phyloP scores from a whole-genome alignment of 140 eudicot species.

The Anethum foeniculum region DNA sequence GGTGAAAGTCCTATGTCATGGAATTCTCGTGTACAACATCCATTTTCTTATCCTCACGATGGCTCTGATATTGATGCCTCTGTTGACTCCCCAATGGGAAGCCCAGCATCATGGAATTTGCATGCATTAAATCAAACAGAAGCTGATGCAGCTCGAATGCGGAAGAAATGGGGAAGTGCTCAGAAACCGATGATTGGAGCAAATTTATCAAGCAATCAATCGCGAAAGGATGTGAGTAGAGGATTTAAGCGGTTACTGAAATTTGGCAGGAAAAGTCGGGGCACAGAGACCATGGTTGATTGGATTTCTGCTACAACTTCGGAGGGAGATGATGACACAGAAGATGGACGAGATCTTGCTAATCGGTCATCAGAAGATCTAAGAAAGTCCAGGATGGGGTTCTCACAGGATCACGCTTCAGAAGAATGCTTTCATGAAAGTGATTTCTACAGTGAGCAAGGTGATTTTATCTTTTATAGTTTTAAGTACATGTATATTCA shows the following conservation, averaged over 20 bases:
- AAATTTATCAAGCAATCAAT: slow-evolving; percentile 38
- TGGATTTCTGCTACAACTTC: slow-evolving; percentile 90
- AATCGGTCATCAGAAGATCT: slow-evolving; percentile 87
- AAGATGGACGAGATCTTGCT: slow-evolving; percentile 76
- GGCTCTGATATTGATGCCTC: slow-evolving; percentile 63
- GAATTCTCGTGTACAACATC: slow-evolving; percentile 47
- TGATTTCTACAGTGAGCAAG: slow-evolving; percentile 62
- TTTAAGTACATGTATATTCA: background rate
- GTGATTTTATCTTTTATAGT: slow-evolving; percentile 23
- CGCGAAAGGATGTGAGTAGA: slow-evolving; percentile 76
- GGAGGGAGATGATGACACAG: slow-evolving; percentile 87
- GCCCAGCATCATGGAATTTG: slow-evolving; percentile 89
- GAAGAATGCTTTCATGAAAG: slow-evolving; percentile 74
- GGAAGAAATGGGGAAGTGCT: slow-evolving; percentile 95
- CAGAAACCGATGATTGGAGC: slow-evolving; percentile 56
- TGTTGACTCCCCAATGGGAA: slow-evolving; percentile 58
- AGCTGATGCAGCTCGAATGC: slow-evolving; percentile 77
- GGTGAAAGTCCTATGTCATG: slow-evolving; percentile 77
- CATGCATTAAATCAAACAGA: slow-evolving; percentile 58
- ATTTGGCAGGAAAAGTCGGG: slow-evolving; percentile 85
- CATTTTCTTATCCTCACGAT: slow-evolving; percentile 56
- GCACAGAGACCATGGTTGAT: slow-evolving; percentile 61
- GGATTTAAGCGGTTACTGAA: slow-evolving; percentile 75
- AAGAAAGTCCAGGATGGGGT: slow-evolving; percentile 93
- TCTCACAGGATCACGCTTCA: slow-evolving; percentile 46